Evolutionary conservation across 75 land plant species (phyloP).

Genomic region (Cryptomeria japonica): DNA sequence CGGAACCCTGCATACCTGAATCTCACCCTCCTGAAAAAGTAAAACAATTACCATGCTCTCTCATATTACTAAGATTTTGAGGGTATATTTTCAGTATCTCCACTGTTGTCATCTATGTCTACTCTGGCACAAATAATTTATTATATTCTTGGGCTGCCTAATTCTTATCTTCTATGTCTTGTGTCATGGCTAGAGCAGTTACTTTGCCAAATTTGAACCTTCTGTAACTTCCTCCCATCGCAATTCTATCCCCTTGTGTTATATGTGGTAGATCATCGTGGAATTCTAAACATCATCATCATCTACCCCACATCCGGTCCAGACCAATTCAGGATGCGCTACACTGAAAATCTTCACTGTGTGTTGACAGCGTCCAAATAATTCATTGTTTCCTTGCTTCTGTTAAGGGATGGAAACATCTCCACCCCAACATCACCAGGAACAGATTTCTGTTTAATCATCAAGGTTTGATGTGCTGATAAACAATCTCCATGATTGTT

Average conservation of each 20-base stretch:
- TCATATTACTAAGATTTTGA: not conserved
- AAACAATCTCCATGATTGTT: no score
- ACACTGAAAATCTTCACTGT: not conserved
- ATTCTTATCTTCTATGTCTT: not conserved
- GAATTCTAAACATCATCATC: not conserved
- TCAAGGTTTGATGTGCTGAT: no score
- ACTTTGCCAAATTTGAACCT: not conserved
- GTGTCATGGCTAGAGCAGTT: not conserved
- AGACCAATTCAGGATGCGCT: not conserved
- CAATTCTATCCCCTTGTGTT: not conserved
- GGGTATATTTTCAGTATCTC: not conserved
- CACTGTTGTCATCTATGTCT: not conserved
- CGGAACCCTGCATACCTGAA: not conserved
- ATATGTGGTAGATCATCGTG: not conserved
- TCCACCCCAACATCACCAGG: no score
- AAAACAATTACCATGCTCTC: not conserved
- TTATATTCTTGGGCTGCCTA: not conserved
- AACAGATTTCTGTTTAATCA: no score
- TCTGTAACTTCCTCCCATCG: not conserved
- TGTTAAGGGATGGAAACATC: no score
- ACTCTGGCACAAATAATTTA: not conserved
- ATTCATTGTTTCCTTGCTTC: no score
- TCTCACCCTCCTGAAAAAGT: not conserved
- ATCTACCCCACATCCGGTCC: not conserved
- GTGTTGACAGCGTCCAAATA: not conserved